These are phyloP conservation scores for Cyclostephanos tholiformis DNA, from an alignment of 108 stramenopile species.

Conservation along the genomic window DNA sequence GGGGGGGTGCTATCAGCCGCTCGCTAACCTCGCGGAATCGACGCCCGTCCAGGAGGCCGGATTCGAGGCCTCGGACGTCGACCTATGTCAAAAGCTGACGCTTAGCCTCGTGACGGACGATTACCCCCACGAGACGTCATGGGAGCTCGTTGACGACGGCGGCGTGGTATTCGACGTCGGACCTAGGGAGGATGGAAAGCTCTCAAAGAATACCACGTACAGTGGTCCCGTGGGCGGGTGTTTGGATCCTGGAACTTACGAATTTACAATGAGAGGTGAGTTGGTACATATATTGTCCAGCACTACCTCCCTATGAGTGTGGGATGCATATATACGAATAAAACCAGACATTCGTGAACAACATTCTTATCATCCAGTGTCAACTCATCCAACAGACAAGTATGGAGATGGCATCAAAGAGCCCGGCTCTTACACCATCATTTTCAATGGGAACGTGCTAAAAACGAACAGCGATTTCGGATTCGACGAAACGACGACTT, in stretches of 20 bases:
- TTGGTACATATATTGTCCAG: background rate
- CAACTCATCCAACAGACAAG: slow-evolving; percentile 5
- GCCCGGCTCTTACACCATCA: slow-evolving; percentile 24
- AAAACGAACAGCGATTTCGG: slow-evolving; percentile 21
- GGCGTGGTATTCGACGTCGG: slow-evolving; percentile 3
- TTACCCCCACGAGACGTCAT: slow-evolving; percentile 18
- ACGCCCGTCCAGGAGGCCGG: background rate
- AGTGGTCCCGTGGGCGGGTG: slow-evolving; percentile 9
- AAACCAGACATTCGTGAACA: background rate
- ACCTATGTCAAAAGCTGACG: background rate
- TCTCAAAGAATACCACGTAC: slow-evolving; percentile 9
- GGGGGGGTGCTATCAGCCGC: slow-evolving; percentile 37
- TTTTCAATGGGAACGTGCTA: slow-evolving; percentile 11
- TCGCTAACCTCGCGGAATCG: background rate
- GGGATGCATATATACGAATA: too few relatives aligned
- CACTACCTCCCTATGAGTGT: background rate
- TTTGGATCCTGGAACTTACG: slow-evolving; percentile 10
- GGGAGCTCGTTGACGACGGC: slow-evolving; percentile 8
- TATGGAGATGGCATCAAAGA: slow-evolving; percentile 24
- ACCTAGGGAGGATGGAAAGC: background rate
- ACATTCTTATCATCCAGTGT: background rate
- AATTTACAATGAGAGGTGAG: slow-evolving; percentile 24
- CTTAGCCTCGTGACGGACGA: slow-evolving; percentile 11
- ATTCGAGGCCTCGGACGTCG: background rate
- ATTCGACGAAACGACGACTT: slow-evolving; percentile 11